phyloP scores from a whole-genome alignment of 2,329 filamentous ascomycete genomes.

The Diaporthe citri region DNA sequence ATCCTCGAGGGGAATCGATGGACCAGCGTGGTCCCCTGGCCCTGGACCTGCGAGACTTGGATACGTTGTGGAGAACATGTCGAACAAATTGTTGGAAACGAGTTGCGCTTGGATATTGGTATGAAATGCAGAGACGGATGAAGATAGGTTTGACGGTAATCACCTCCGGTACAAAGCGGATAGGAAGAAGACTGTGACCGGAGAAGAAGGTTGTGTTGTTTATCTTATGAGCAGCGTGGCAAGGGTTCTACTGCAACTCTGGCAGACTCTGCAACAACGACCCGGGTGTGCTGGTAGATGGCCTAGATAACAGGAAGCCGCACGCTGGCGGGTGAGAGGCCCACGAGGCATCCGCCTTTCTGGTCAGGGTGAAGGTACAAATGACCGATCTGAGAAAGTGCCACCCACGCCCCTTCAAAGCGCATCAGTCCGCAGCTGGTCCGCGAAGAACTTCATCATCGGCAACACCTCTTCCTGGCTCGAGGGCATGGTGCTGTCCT shows the following conservation, averaged over 20 bases:
- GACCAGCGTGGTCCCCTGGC: background rate
- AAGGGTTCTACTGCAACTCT: background rate
- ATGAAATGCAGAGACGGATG: slow-evolving; percentile 4
- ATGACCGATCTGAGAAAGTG: background rate
- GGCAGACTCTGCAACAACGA: background rate
- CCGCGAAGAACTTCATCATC: slow-evolving; percentile 86
- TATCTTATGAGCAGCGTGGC: background rate
- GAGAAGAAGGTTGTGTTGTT: slow-evolving; percentile 10
- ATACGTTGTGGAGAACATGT: background rate
- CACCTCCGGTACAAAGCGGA: background rate
- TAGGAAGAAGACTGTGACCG: background rate
- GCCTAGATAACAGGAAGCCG: slow-evolving; percentile 17
- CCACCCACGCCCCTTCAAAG: slow-evolving; percentile 31
- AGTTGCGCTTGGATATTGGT: background rate
- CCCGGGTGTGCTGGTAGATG: background rate
- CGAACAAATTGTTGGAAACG: background rate
- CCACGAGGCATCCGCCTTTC: background rate
- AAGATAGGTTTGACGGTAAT: slow-evolving; percentile 4
- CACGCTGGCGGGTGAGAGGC: background rate
- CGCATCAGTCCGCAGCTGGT: slow-evolving; percentile 63
- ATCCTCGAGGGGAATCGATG: slow-evolving; percentile 17
- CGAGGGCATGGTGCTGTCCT: slow-evolving; percentile 84
- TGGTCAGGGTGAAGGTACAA: background rate
- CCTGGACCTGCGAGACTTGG: background rate
- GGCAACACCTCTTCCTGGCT: slow-evolving; percentile 88